Base-by-base conservation (phyloP, 108 stramenopile species). In the Schizochytrium sp. region DNA sequence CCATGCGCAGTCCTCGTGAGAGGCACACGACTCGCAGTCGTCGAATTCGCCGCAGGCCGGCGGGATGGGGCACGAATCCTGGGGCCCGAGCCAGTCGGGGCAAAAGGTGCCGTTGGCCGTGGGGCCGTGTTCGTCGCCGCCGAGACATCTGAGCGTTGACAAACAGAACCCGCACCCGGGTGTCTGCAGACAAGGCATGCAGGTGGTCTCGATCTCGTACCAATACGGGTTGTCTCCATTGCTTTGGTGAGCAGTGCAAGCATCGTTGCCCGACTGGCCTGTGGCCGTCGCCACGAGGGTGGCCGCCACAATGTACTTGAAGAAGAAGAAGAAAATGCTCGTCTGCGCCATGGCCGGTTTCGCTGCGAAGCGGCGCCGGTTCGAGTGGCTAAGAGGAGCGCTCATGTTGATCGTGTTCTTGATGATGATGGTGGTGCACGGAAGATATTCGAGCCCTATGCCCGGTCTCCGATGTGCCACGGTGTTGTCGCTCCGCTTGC, bases 131-230 rank as follows among this genome's bases (percentile, higher is more conserved):
- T 45, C 63, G 18, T 87, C 88, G 4, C 93, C 93, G 28, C 63
- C 91, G 16, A 93, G 21, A 72, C 93, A 94, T 60, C 89, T 89
- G 19, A 94, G 88, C 14, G 93, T 92, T 28, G 91, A 92, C 58
- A 93, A 48, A 72, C 93, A 94, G 58, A 92, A 94, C 4, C 93
- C 93, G 72, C 93, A 94, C 44, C 91, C 90, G n/a, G 55, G 25
- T 14, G 57, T 63, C 18, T 23, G 58, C 10, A 88, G 51, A 58
- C 93, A 94, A 12, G 88, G 87, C 51, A 87, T 71, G 90, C 93
- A 94, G 21, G 72, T 90, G 48, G 51, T 72, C 51, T 47, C 51
- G 29, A 93, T 87, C 29, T 92, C 93, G 19, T 71, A 76, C 89
- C 87, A 87, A 60, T 90, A 90, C 41, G 63, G 63, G 3, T 69